Evolutionary conservation across 225 moss, liverwort and hornwort genomes (phyloP).

Genomic region (Bryoerythrophyllum caledonicum): DNA sequence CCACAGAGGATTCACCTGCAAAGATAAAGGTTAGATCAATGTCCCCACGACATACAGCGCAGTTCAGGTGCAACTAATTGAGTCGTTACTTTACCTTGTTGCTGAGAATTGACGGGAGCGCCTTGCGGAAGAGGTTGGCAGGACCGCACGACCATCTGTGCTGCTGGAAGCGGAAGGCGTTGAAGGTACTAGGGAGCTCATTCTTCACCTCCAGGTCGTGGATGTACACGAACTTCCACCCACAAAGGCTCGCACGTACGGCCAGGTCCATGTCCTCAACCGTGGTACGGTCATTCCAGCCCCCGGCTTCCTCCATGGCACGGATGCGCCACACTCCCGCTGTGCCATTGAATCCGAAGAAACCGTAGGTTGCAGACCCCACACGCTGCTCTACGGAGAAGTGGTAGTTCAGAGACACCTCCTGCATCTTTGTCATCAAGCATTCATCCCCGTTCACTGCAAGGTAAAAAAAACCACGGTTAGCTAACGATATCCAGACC

Average conservation of each 20-base stretch:
- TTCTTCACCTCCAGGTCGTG: conserved; percentile 73
- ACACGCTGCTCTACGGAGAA: conserved; percentile 80
- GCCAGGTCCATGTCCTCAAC: conserved; percentile 93
- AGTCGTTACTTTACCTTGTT: too few relatives aligned
- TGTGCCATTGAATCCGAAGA: conserved; percentile 87
- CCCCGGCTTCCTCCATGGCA: conserved; percentile 81
- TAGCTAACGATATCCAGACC: too few relatives aligned
- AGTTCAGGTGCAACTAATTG: too few relatives aligned
- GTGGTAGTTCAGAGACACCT: conserved; percentile 77
- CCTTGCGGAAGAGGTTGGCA: conserved; percentile 78
- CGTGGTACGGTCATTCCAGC: conserved; percentile 92
- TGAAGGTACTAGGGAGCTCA: conserved; percentile 84
- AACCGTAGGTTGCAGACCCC: conserved; percentile 63
- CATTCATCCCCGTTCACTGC: conserved; percentile 85
- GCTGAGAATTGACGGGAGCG: conserved; percentile 53
- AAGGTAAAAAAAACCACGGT: background rate
- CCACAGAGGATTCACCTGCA: conserved; percentile 56
- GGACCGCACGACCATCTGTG: conserved; percentile 92
- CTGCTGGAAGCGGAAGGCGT: conserved; percentile 83
- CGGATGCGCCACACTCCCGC: conserved; percentile 87
- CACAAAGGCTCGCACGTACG: conserved; percentile 73
- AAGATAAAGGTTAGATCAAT: too few relatives aligned
- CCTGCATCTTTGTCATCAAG: conserved; percentile 90
- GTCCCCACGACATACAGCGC: too few relatives aligned
- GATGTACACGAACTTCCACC: conserved; percentile 85